These are phyloP conservation scores for Isabelozyma gotoi DNA, from an alignment of 805 yeast species.

Conservation along the genomic window DNA sequence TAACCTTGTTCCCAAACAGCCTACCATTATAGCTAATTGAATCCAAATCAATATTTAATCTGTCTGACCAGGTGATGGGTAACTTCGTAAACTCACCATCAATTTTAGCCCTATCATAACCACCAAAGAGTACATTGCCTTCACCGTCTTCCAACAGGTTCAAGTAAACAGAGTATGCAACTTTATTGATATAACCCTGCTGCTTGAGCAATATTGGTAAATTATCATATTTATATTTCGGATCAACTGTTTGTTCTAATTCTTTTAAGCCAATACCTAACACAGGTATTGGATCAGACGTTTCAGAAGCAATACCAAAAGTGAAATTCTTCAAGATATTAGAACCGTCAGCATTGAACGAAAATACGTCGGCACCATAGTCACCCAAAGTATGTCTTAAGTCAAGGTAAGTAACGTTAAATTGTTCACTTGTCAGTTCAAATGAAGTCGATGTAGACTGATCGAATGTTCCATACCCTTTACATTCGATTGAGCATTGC, in stretches of 20 bases:
- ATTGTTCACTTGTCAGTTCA: slow-evolving; percentile 2
- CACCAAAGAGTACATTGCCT: slow-evolving; percentile 30
- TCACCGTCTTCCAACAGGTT: slow-evolving; percentile 14
- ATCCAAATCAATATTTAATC: slow-evolving; percentile 48
- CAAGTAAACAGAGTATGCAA: slow-evolving; percentile 38
- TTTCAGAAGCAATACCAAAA: slow-evolving; percentile 11
- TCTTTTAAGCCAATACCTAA: slow-evolving; percentile 21
- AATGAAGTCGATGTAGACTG: slow-evolving; percentile 29
- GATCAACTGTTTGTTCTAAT: not conserved
- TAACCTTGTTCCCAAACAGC: slow-evolving; percentile 5
- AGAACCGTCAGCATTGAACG: slow-evolving; percentile 1
- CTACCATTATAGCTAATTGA: slow-evolving; percentile 24
- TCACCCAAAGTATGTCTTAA: slow-evolving; percentile 37
- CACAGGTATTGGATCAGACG: slow-evolving; percentile 11
- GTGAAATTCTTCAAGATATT: slow-evolving; percentile 1
- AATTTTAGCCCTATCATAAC: slow-evolving; percentile 20
- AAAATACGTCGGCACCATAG: slow-evolving; percentile 41
- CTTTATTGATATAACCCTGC: slow-evolving; percentile 32
- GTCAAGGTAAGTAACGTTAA: slow-evolving; percentile 40
- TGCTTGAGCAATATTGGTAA: slow-evolving; percentile 32
- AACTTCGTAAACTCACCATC: slow-evolving; percentile 3
- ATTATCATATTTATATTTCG: slow-evolving; percentile 23
- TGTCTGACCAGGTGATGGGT: slow-evolving; percentile 24
- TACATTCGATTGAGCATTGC: slow-evolving; percentile 3
- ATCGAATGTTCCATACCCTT: slow-evolving; percentile 39